A percentile compares a stretch with the other conserved stretches of the same genome.
phyloP scores from a whole-genome alignment of 768 basidiomycete species.

The Trichaptum fuscoviolaceum region DNA sequence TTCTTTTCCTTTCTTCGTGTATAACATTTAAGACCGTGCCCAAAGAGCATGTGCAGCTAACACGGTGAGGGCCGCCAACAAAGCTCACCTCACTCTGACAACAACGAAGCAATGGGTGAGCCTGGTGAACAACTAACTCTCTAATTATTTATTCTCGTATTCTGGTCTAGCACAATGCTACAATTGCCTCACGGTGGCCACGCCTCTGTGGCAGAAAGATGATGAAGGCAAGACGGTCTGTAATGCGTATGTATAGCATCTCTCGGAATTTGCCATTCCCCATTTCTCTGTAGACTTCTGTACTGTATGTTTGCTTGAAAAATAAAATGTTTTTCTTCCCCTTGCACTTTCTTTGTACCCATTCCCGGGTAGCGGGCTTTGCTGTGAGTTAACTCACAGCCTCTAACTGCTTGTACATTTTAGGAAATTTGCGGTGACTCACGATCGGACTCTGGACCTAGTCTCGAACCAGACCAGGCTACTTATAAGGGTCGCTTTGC shows the following conservation, averaged over 20 bases:
- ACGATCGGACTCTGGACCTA: too few relatives aligned
- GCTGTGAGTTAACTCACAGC: too few relatives aligned
- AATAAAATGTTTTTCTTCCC: too few relatives aligned
- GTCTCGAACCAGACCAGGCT: too few relatives aligned
- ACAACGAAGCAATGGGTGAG: conserved; percentile 66
- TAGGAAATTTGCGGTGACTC: too few relatives aligned
- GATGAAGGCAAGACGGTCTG: conserved; percentile 89
- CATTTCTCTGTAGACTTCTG: conserved; percentile 46
- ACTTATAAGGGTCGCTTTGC: too few relatives aligned
- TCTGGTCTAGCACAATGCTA: conserved; percentile 64
- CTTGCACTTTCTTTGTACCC: too few relatives aligned
- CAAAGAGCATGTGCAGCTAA: conserved; percentile 79
- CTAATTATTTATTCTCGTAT: conserved; percentile 1
- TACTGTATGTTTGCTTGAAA: conserved; percentile 63
- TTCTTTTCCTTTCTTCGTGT: conserved; percentile 12
- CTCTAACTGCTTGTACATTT: too few relatives aligned
- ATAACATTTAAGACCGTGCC: conserved; percentile 83
- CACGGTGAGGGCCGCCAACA: conserved; percentile 69
- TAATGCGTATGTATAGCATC: conserved; percentile 61
- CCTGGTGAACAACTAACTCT: conserved; percentile 12
- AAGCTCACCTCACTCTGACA: conserved; percentile 58
- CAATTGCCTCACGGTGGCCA: conserved; percentile 86
- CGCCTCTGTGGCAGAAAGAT: conserved; percentile 87
- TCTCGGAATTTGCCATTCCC: neutral
- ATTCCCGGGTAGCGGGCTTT: too few relatives aligned